Base-by-base conservation (phyloP, 1,139 yeast species). In the Arxiozyma bovina region DNA sequence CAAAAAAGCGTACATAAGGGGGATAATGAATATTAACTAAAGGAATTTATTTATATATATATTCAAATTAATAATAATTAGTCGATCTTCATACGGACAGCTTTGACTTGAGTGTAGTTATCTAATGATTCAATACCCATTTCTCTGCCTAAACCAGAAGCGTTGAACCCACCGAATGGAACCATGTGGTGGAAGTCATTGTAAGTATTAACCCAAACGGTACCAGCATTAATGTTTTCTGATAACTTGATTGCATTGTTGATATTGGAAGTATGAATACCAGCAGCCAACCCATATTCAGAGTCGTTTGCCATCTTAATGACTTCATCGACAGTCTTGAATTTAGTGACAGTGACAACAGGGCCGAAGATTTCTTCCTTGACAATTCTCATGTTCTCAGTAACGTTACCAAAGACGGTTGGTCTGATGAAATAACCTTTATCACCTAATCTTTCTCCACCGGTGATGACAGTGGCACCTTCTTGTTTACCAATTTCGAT, bases 361-460 rank as follows among this genome's bases (percentile, higher is more conserved):
- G 91, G 91, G 52, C 91, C 96, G 63, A 89, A 89, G 55, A 90
- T 87, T 73, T 88, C 96, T 61, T 87, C 94, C 62, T 74, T 77
- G 57, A 83, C 85, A 62, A 87, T 82, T 61, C 74, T 74, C 82
- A 83, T 80, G 60, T 80, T 77, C 66, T 82, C 87, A 42, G 73
- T 77, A 60, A 87, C 85, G 65, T 85, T 88, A 54, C 83, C 83
- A 65, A 88, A 84, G 57, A 88, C 81, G 56, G 93, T 87, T 65
- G 96, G 96, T 68, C 79, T 78, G 60, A 87, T 74, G 68, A 84
- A 87, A 73, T 76, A 85, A 63, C 94, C 93, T 70, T 82, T 84
- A 54, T 63, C 62, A 50, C 76, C 77, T 55, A 69, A 64, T 74
- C 83, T 77, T 66, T 72, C 76, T 75, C 90, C 90, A 68, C 88